Percentiles rank a stretch among this genome's conserved stretches.
These are phyloP conservation scores for Suillus luteus DNA, from an alignment of 768 basidiomycete species.

Conservation along the genomic window DNA sequence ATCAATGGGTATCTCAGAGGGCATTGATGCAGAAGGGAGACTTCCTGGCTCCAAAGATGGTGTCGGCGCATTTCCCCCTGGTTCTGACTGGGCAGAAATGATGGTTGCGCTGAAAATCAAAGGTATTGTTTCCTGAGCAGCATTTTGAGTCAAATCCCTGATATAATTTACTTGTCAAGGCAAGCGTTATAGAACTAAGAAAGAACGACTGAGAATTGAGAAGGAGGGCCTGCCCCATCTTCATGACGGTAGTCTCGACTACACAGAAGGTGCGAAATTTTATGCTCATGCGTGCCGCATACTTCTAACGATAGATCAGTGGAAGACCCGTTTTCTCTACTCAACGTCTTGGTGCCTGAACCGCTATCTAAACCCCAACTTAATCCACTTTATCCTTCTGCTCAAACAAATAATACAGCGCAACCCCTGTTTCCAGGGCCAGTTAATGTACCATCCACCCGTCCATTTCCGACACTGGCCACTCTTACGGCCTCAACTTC, in stretches of 20 bases:
- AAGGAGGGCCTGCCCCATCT: constrained; percentile 70
- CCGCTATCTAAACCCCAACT: constrained; percentile 55
- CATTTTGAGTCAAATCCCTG: background rate
- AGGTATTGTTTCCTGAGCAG: constrained; percentile 41
- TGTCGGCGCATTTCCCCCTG: constrained; percentile 68
- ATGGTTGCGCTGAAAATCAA: constrained; percentile 78
- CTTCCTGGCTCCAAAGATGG: constrained; percentile 80
- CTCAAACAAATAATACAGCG: constrained; percentile 24
- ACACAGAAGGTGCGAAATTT: constrained; percentile 57
- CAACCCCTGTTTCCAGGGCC: constrained; percentile 30
- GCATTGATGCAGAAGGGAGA: constrained; percentile 68
- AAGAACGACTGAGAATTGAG: constrained; percentile 76
- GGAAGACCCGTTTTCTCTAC: constrained; percentile 76
- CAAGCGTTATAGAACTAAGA: constrained; percentile 80
- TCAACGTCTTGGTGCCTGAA: constrained; percentile 65
- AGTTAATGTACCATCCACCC: constrained; percentile 28
- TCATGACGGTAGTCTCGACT: constrained; percentile 81
- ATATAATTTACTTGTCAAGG: constrained; percentile 39
- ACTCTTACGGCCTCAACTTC: constrained; percentile 19
- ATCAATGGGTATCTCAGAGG: constrained; percentile 42
- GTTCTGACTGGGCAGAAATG: constrained; percentile 68
- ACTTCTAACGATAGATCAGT: constrained; percentile 42
- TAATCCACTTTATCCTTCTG: constrained; percentile 55
- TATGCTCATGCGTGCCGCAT: background rate
- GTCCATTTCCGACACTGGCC: constrained; percentile 19